Evolutionary conservation across 306 rosid genomes (phyloP), one percentile per base, ranked within the genome.

Genomic region (Vachellia collinsii): DNA sequence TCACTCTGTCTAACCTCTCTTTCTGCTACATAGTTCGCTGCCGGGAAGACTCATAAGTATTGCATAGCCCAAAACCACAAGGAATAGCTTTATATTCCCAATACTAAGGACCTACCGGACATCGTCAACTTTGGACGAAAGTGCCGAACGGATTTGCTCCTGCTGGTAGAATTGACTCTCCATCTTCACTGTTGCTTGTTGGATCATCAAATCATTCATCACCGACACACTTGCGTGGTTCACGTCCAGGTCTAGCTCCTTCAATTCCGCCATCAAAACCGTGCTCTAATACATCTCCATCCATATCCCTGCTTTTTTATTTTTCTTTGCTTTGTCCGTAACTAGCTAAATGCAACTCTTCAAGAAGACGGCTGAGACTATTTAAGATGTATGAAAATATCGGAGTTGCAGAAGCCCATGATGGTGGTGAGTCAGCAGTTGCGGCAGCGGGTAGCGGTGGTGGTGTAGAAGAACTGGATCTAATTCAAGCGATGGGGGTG

Each of bases 131-230:
- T 89, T 90, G 72, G 97, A 79, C 2, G 86, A 85, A 14, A 96
- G 64, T 9, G 93, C 98, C 70, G 74, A 61, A 70, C 90, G 81
- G 65, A 93, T 94, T 93, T 96, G 97, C 25, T 93, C 99, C 86
- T 89, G 98, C 20, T 97, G 90, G 91, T 88, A 93, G 74, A 89
- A 86, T 17, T 96, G 83, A 72, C 94, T 86, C 0, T 94, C 97
- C 99, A 93, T 93, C 84, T 87, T 96, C 80, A 93, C 99, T 0
- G 97, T 96, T 8, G 99, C 97, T 75, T 96, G 98, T 74, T 92
- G 99, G 77, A 96, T 96, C 97, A 92, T 96, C 83, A 92, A 72
- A 81, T 96, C 97, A 17, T 93, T 96, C 19, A 93, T 94, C 34
- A 93, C 97, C 0, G 98, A 93, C 10, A 93, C 93, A 37, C 97